A percentile compares a stretch with the other conserved stretches of the same genome.
Conservation (phyloP, 208 protist genomes). For the Leishmania tropica region DNA sequence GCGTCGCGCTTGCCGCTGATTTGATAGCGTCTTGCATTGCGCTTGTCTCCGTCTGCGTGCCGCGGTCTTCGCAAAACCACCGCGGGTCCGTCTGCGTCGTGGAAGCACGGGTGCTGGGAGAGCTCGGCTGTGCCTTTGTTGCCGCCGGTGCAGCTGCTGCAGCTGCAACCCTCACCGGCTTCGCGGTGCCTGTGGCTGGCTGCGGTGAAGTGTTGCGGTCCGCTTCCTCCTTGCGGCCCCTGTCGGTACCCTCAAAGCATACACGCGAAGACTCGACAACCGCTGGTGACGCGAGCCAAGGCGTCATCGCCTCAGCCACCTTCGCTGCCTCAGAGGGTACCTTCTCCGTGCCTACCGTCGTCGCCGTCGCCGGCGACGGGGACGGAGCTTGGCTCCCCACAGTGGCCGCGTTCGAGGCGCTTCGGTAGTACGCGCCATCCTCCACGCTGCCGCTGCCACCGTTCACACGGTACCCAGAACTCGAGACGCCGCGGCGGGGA, state of each 20-base stretch:
- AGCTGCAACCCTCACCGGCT: neutral
- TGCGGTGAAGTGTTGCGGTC: neutral
- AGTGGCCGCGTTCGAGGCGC: conserved; percentile 34
- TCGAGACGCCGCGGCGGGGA: conserved; percentile 7
- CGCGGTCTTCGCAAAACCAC: conserved; percentile 27
- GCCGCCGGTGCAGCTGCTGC: neutral
- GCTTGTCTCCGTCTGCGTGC: conserved; percentile 29
- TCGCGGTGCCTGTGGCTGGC: neutral
- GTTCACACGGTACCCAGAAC: neutral
- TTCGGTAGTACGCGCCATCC: conserved; percentile 17
- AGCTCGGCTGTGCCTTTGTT: neutral
- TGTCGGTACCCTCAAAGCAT: neutral
- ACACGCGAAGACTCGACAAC: no score
- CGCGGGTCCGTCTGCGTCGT: conserved; percentile 19
- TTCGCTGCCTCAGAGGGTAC: neutral
- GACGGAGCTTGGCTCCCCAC: conserved; percentile 31
- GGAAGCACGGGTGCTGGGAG: neutral
- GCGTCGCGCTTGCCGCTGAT: neutral
- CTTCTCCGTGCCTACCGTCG: neutral
- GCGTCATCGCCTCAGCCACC: neutral
- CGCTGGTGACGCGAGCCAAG: neutral
- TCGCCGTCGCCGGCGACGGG: neutral
- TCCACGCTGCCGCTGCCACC: conserved; percentile 7
- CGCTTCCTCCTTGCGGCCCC: neutral
- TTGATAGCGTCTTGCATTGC: neutral